These are phyloP conservation scores for Trichoderma gracile DNA, from an alignment of 2,329 filamentous ascomycete species.

Conservation along the genomic window DNA sequence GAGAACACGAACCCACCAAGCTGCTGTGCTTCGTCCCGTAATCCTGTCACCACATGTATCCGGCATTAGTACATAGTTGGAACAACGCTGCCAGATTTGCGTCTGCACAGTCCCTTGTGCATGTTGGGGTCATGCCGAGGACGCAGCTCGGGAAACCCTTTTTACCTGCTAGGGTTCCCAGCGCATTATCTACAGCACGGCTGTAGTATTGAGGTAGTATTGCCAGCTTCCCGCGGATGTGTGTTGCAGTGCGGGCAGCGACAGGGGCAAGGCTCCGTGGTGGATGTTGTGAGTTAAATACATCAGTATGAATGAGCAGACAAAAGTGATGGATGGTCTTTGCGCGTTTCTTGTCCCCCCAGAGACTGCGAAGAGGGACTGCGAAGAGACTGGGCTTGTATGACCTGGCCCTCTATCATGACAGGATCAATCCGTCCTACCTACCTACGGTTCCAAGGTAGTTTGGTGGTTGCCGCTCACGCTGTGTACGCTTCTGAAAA, in stretches of 20 bases:
- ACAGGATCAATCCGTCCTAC: too few species aligned
- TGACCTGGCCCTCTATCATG: too few species aligned
- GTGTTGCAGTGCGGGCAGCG: conserved; percentile 19
- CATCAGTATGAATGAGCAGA: neutral
- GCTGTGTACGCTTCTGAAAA: too few species aligned
- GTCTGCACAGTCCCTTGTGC: neutral
- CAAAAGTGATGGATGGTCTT: neutral
- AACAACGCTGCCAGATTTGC: neutral
- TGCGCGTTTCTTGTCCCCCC: too few species aligned
- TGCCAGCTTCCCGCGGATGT: neutral
- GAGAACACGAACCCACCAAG: too few species aligned
- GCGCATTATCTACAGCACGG: too few species aligned
- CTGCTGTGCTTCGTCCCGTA: neutral
- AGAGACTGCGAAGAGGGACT: too few species aligned
- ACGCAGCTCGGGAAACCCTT: neutral
- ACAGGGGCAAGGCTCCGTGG: conserved; percentile 3
- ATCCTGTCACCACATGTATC: too few species aligned
- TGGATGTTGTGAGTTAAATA: neutral
- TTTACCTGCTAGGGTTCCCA: neutral
- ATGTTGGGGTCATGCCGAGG: neutral
- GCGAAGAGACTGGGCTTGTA: too few species aligned
- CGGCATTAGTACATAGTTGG: neutral
- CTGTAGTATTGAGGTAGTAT: neutral
- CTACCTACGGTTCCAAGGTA: too few species aligned
- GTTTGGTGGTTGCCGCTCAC: too few species aligned